Conservation (phyloP, 108 stramenopile genomes). For the Chaetoceros tenuissimus region DNA sequence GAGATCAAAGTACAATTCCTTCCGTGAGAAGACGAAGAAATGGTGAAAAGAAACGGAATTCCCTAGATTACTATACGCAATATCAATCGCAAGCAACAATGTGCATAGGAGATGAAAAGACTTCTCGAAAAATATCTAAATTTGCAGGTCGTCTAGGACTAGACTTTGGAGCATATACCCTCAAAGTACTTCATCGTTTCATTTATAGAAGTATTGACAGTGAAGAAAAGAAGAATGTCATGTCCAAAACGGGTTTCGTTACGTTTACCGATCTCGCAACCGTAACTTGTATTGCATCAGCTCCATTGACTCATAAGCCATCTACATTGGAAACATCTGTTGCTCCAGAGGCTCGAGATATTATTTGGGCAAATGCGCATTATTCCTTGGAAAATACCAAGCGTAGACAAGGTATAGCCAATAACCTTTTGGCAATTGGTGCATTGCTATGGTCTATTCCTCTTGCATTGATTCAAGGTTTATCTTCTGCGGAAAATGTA, state of each 20-base stretch:
- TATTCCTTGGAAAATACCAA: slow-evolving; percentile 23
- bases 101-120: not conserved
- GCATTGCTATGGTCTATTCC: slow-evolving; percentile 85
- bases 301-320: slow-evolving; percentile 61
- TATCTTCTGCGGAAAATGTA: slow-evolving; percentile 16
- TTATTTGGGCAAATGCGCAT: slow-evolving; percentile 81
- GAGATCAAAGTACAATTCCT: too few relatives aligned
- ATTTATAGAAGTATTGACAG: slow-evolving; percentile 8
- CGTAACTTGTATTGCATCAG: slow-evolving; percentile 59
- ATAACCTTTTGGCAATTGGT: slow-evolving; percentile 53
- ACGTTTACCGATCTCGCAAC: slow-evolving; percentile 79
- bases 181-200: not conserved
- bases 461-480: slow-evolving; percentile 66
- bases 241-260: slow-evolving; percentile 85
- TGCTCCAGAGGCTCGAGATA: slow-evolving; percentile 81
- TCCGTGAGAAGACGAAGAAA: too few relatives aligned
- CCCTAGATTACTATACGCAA: too few relatives aligned
- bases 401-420: slow-evolving; percentile 52
- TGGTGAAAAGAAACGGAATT: too few relatives aligned
- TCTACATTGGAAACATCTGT: slow-evolving; percentile 46
- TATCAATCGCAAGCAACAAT: too few relatives aligned
- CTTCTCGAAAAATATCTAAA: not conserved
- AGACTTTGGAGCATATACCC: slow-evolving; percentile 2
- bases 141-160: slow-evolving; percentile 5
- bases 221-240: slow-evolving; percentile 8